Evolutionary conservation across 202 grass and related monocot species (phyloP), one percentile per base, ranked within the genome.

Genomic region (Zoysia matrella): DNA sequence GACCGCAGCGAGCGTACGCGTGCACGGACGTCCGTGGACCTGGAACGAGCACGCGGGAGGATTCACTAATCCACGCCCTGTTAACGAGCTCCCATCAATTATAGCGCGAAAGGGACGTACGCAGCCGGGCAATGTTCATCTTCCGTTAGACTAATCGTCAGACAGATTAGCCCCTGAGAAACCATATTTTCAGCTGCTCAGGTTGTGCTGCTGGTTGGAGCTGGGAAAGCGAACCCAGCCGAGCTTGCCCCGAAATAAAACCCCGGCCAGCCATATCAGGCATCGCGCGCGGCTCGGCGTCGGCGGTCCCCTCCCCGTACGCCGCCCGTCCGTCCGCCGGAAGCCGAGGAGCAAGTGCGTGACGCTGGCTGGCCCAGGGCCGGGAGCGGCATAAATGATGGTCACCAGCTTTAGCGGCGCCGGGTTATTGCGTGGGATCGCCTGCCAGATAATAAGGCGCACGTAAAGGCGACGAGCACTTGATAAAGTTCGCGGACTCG

Each of bases 361-460:
- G 67, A 69, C 46, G 22, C 18, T 49, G 69, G 58, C 16, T 22
- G 5, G 15, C 4, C 3, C 18, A 43, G 46, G 60, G 10, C 2
- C 54, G 7, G 3, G 67, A 16, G 69, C 75, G 16, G 4, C 70
- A 74, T 57, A 67, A 73, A 82, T 57, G 60, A 12, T 7, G 41
- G 2, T n/a, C 84, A 75, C 62, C 71, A 13, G 73, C 77, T 60
- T 67, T 5, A 47, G 68, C 69, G 76, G 69, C 75, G 83, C 43
- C 50, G 61, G 60, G 47, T 73, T 72, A 72, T 73, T 12, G 41
- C 12, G 16, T 52, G 61, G 70, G 48, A 65, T 73, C 49, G 65
- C 65, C 64, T 58, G 62, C 62, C 81, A 53, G 55, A 51, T 40
- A 41, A 66, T 39, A 2, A 40, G 54, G 73, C 4, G 46, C 45